A percentile compares a stretch with the other conserved stretches of the same genome.
These are phyloP conservation scores for Dissoconium aciculare DNA, from an alignment of 2,329 filamentous ascomycete species.

Conservation along the genomic window DNA sequence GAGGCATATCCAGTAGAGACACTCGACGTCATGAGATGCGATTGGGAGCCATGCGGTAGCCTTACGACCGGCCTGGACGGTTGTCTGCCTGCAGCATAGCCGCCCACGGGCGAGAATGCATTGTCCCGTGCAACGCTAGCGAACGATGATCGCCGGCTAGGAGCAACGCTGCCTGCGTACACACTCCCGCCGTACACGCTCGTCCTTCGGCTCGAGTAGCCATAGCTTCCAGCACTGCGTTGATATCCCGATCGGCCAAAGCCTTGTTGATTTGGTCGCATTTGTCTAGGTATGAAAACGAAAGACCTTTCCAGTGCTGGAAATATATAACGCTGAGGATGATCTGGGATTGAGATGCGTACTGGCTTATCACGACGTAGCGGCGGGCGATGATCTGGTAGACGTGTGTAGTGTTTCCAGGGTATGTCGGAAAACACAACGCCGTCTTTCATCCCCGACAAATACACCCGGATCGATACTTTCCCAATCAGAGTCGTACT, in stretches of 20 bases:
- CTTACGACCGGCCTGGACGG: constrained; percentile 67
- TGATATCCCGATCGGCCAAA: constrained; percentile 53
- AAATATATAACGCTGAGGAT: constrained; percentile 74
- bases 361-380: constrained; percentile 93
- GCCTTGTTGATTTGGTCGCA: constrained; percentile 82
- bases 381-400: constrained; percentile 87
- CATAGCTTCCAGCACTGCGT: constrained; percentile 51
- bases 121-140: constrained; percentile 54
- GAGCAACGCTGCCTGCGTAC: constrained; percentile 74
- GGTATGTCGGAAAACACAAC: constrained; percentile 60
- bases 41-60: constrained; percentile 49
- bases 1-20: constrained; percentile 22
- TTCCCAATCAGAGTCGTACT: constrained; percentile 73
- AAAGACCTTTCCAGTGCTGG: constrained; percentile 83
- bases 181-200: constrained; percentile 68
- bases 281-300: constrained; percentile 88
- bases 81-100: constrained; percentile 39
- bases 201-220: constrained; percentile 61
- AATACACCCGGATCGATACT: constrained; percentile 64
- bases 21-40: constrained; percentile 20
- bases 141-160: constrained; percentile 74
- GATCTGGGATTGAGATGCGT: constrained; percentile 72
- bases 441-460: constrained; percentile 60
- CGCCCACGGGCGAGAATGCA: constrained; percentile 64
- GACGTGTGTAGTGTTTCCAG: constrained; percentile 79